These are phyloP conservation scores for Barnettozyma sp. DNA, from an alignment of 805 yeast species.

Conservation along the genomic window DNA sequence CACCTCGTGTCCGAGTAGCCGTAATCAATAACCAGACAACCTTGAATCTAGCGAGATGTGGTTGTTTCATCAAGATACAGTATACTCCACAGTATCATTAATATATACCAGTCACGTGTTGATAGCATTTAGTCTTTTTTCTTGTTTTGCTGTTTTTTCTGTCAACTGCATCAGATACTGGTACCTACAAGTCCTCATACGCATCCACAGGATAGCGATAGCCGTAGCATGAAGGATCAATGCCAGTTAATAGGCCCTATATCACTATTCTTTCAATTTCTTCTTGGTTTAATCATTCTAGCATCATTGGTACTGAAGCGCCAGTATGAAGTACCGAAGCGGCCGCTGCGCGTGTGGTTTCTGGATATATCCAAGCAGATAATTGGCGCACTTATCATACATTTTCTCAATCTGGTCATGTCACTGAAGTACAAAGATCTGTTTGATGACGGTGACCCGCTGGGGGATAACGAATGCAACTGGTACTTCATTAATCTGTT, in stretches of 20 bases:
- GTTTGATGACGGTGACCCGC: constrained; percentile 28
- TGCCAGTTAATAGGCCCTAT: constrained; percentile 81
- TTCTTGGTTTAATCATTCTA: constrained; percentile 72
- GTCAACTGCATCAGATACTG: not conserved
- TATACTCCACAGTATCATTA: too few relatives aligned
- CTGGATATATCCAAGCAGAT: constrained; percentile 89
- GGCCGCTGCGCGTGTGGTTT: constrained; percentile 86
- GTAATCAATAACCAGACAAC: too few relatives aligned
- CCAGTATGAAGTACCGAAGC: constrained; percentile 69
- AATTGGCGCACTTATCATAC: constrained; percentile 80
- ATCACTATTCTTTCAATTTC: constrained; percentile 68
- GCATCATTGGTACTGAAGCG: constrained; percentile 71
- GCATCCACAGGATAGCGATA: too few relatives aligned
- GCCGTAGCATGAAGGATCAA: constrained; percentile 14
- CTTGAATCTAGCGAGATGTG: too few relatives aligned
- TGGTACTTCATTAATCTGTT: constrained; percentile 89
- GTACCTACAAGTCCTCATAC: too few relatives aligned
- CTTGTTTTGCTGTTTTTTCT: not conserved
- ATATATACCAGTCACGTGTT: constrained; percentile 2
- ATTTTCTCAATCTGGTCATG: constrained; percentile 64
- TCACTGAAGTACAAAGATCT: constrained; percentile 43
- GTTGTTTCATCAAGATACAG: too few relatives aligned
- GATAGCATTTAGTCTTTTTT: not conserved
- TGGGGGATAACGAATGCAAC: constrained; percentile 67
- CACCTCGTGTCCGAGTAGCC: too few relatives aligned